Evolutionary conservation across 2,329 filamentous ascomycete genomes (phyloP), one percentile per base, ranked within the genome.

Genomic region (Pleoardoris graminearum): DNA sequence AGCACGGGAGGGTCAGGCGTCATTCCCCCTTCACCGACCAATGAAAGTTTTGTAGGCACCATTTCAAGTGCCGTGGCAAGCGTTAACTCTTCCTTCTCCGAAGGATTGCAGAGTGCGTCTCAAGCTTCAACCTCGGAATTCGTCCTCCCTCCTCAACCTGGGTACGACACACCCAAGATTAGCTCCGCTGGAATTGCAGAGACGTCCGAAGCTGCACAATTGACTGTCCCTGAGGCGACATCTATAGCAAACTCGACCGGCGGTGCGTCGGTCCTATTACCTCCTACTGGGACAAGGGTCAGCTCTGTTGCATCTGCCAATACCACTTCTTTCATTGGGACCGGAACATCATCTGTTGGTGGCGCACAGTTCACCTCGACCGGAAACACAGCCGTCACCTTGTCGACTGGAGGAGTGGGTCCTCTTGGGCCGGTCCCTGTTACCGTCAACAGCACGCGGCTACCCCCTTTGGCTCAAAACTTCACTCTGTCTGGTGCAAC

Each of bases 71-170:
- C 43, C 6, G 23, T 51, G 6, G 27, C 33, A 19, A 58, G 53
- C 14, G 44, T 39, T 5, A 58, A 54, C 8, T 54, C 48, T 36
- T 35, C 48, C 16, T 33, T 23, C 16, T n/a, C 16, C 74, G 68
- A 67, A 53, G 57, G 30, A 61, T 54, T 22, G 63, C 69, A 4
- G 62, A 59, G 6, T 36, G 59, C 49, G 72, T 73, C n/a, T 16
- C 12, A 11, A n/a, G 21, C 19, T 6, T 35, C 43, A 8, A 46
- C 6, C 30, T 35, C 43, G 6, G 43, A 16, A 10, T 46, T 46
- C 21, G 30, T 46, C 14, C 43, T 46, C 6, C 43, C 43, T 25
- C 30, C 41, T 33, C 43, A 46, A 12, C 43, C 53, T 21, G 45
- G 59, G 1, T 43, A 57, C 35, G 45, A 29, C 7, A 48, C 58